Percentiles rank a stretch among this genome's conserved stretches.
Conservation (phyloP, 352 stramenopile species). For the Phytophthora melonis region DNA sequence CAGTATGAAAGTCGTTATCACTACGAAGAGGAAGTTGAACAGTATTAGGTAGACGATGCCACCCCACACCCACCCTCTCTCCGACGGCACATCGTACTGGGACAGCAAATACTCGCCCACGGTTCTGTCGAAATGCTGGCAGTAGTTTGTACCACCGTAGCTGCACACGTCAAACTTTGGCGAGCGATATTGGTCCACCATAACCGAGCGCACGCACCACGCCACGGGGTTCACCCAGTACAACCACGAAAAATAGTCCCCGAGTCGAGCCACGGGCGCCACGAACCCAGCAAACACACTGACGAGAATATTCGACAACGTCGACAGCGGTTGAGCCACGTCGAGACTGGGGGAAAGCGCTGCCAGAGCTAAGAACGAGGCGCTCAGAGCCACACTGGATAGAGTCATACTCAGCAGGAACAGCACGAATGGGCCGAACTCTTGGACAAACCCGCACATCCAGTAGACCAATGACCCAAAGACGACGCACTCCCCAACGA, state of each 20-base stretch:
- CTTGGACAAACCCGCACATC: neutral
- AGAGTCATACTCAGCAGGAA: neutral
- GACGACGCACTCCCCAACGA: neutral
- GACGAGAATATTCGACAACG: neutral
- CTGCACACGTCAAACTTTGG: neutral
- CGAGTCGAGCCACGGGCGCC: neutral
- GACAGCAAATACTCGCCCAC: slow-evolving; percentile 1
- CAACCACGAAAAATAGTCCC: neutral
- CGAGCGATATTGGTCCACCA: neutral
- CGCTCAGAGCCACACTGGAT: neutral
- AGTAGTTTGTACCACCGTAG: neutral
- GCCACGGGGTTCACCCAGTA: neutral
- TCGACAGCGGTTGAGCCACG: neutral
- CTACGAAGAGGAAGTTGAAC: neutral
- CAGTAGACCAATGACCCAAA: neutral
- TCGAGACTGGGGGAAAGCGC: neutral
- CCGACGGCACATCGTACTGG: neutral
- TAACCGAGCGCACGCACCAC: neutral
- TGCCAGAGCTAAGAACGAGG: neutral
- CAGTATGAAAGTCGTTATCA: neutral
- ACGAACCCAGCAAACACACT: slow-evolving; percentile 1
- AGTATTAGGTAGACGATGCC: neutral
- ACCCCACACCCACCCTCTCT: neutral
- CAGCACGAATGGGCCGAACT: neutral
- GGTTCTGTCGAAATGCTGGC: neutral